Conservation (phyloP, 1,284 basidiomycete species). For the Wallemia mellicola region DNA sequence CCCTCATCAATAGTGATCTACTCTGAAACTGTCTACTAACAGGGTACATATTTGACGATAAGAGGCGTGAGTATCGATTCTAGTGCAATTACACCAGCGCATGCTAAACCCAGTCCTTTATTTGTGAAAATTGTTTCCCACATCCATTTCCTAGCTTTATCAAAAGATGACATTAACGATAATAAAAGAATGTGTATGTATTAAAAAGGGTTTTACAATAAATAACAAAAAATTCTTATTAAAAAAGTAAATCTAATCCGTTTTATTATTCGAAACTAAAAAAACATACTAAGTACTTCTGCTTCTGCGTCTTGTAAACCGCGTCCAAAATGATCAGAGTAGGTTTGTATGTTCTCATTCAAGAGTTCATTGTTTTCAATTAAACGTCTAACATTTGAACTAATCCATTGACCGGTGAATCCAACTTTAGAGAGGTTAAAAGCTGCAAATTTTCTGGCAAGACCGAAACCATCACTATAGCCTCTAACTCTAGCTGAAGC, state of each 20-base stretch:
- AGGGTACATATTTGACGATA: constrained; percentile 47
- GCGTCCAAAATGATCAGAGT: neutral
- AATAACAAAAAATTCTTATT: neutral
- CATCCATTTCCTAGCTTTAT: neutral
- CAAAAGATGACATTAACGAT: neutral
- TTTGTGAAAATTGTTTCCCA: neutral
- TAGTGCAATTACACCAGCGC: constrained; percentile 30
- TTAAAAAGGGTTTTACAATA: neutral
- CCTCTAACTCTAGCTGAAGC: constrained; percentile 18
- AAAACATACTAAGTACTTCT: neutral
- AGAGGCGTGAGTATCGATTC: constrained; percentile 44
- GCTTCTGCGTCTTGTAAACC: neutral
- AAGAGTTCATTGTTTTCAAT: neutral
- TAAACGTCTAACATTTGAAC: constrained; percentile 18
- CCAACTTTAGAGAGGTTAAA: constrained; percentile 29
- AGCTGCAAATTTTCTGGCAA: constrained; percentile 28
- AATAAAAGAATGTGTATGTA: neutral
- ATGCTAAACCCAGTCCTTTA: constrained; percentile 3
- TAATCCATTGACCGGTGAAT: constrained; percentile 31
- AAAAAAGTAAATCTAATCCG: neutral
- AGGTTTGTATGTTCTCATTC: neutral
- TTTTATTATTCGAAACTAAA: neutral
- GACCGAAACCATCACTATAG: constrained; percentile 28
- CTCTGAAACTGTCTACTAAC: no score
- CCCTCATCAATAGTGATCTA: no score